Evolutionary conservation across 1,284 basidiomycete genomes (phyloP), one percentile per base, ranked within the genome.

Genomic region (Rhodotorula sp.): DNA sequence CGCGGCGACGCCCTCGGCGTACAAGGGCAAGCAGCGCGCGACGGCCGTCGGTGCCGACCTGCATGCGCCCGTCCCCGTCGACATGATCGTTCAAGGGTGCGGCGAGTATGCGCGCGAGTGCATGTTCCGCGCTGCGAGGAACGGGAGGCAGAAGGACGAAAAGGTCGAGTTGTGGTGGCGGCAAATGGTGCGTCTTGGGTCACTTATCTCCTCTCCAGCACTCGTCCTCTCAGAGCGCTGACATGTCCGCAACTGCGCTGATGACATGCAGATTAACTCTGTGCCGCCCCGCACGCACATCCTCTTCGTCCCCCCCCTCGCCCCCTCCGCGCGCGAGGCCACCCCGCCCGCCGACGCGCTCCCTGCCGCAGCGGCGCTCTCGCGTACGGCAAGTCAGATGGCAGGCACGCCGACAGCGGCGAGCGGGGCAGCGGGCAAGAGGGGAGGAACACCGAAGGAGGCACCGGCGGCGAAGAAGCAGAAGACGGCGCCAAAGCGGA

Each of bases 141-240:
- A 70, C 32, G 53, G 59, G 2, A 32, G 71, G 46, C 37, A n/a
- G 3, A 60, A 60, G 36, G 74, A 73, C 17, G 36, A 50, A 13
- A 57, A 56, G 25, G 51, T 70, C 19, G 74, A 73, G 34, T 48
- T 46, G 22, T 70, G 69, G 74, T 70, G 64, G 63, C 66, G 67
- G 36, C 55, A 70, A 32, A 66, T 63, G 65, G 73, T 75, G 56
- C 22, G 70, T 64, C 22, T 17, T 17, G 15, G n/a, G 10, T 7
- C n/a, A 13, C 27, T 5, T 15, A 15, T n/a, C 12, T n/a, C 7
- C n/a, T 8, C 27, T n/a, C 27, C 27, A 6, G 5, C 25, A 25
- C 25, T 12, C 22, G 27, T 36, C 36, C 37, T 41, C 25, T 9
- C 25, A 3, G 22, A n/a, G 6, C 25, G 21, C 21, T 12, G 21